phyloP scores from a whole-genome alignment of 768 basidiomycete genomes.

The Candolleomyces eurysporus region DNA sequence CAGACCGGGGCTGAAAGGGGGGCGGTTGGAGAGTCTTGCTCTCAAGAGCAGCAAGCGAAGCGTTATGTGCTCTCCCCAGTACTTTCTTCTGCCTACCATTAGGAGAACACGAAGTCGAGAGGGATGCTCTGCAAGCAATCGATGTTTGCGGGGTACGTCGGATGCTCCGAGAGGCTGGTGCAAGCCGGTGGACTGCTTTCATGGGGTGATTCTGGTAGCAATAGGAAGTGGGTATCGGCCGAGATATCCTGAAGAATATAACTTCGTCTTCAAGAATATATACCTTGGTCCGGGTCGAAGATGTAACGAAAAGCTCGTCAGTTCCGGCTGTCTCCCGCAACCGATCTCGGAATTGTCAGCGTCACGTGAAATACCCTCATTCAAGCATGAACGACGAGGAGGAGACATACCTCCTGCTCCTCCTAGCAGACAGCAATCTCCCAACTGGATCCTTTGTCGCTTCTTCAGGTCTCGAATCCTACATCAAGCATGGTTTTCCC shows the following conservation, averaged over 20 bases:
- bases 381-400: constrained; percentile 34
- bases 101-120: neutral
- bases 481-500: constrained; percentile 79
- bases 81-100: neutral
- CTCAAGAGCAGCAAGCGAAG: neutral
- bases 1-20: neutral
- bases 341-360: neutral
- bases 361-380: neutral
- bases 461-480: constrained; percentile 91
- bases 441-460: constrained; percentile 98
- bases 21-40: neutral
- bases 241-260: neutral
- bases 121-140: constrained; percentile 1
- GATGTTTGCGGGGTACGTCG: neutral
- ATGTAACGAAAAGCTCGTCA: no score
- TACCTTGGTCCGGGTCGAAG: no score
- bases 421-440: constrained; percentile 89
- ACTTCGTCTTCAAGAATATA: no score
- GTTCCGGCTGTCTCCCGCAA: no score
- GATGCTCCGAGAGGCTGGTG: constrained; percentile 14
- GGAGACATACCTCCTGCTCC: constrained; percentile 70
- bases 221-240: neutral
- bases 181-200: constrained; percentile 30
- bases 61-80: neutral
- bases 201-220: constrained; percentile 14